Evolutionary conservation across 495 filamentous ascomycete species (phyloP).

Genomic region (Penicillium samsonianum): DNA sequence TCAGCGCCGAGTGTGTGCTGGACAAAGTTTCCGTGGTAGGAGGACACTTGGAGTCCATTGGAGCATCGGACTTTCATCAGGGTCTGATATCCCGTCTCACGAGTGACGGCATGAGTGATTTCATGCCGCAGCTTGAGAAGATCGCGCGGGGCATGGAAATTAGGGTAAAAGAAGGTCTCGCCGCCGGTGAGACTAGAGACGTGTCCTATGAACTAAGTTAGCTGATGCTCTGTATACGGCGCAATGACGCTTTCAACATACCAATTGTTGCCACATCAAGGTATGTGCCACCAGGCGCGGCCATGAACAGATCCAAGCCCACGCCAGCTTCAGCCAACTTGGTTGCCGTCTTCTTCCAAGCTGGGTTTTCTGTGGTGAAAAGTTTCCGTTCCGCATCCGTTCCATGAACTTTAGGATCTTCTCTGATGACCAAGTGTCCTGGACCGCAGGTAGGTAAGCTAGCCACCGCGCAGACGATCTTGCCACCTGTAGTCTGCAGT

Average conservation of each 20-base stretch:
- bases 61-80: constrained; percentile 99
- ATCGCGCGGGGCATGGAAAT: constrained; percentile 87
- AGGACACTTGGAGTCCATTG: constrained; percentile 90
- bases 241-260: constrained; percentile 41
- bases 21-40: constrained; percentile 93
- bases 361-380: constrained; percentile 84
- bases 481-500: constrained; percentile 83
- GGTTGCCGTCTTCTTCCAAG: constrained; percentile 77
- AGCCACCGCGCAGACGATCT: constrained; percentile 83
- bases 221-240: constrained; percentile 12
- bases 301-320: constrained; percentile 92
- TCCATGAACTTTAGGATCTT: constrained; percentile 81
- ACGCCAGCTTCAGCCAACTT: constrained; percentile 88
- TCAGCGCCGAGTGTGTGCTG: constrained; percentile 95
- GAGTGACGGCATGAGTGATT: constrained; percentile 80
- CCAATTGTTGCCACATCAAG: constrained; percentile 94
- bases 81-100: constrained; percentile 94
- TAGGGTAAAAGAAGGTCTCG: constrained; percentile 94
- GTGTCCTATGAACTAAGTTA: constrained; percentile 34
- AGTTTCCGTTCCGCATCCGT: constrained; percentile 92
- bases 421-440: constrained; percentile 75
- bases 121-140: constrained; percentile 80
- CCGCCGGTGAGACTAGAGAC: constrained; percentile 69
- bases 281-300: constrained; percentile 83
- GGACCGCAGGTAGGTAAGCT: constrained; percentile 89